phyloP scores from a whole-genome alignment of 2,329 filamentous ascomycete genomes.

The Emericellopsis atlantica region DNA sequence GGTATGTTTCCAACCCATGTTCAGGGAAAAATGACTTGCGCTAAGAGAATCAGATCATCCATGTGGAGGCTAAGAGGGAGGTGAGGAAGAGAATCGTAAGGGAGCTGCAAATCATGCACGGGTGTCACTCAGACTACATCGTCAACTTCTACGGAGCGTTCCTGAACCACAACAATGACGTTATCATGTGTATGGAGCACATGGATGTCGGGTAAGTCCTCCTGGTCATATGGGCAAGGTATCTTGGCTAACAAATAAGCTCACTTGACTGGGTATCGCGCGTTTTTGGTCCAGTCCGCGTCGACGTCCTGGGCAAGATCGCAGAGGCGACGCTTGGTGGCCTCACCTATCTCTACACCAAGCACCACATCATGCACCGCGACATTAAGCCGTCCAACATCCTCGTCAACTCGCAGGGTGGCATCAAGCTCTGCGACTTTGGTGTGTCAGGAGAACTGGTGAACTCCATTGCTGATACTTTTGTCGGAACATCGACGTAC shows the following conservation, averaged over 20 bases:
- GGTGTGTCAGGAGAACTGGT: conserved; percentile 97
- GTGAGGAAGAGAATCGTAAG: conserved; percentile 94
- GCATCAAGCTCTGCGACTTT: conserved; percentile 97
- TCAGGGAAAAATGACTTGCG: not conserved
- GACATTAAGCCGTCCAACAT: conserved; percentile 99
- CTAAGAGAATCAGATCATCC: conserved; percentile 62
- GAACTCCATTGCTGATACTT: conserved; percentile 96
- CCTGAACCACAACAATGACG: conserved; percentile 90
- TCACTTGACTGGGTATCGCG: conserved; percentile 88
- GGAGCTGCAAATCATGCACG: conserved; percentile 96
- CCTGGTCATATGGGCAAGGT: not conserved
- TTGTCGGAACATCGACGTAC: conserved; percentile 96
- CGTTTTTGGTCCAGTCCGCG: conserved; percentile 86
- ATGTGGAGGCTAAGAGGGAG: conserved; percentile 95
- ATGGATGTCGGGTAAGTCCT: conserved; percentile 74
- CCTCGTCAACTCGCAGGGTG: conserved; percentile 82
- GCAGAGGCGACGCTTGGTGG: conserved; percentile 90
- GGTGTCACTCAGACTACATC: conserved; percentile 93
- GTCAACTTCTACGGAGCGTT: conserved; percentile 98
- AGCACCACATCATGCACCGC: conserved; percentile 96
- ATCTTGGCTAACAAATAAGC: conserved; percentile 29
- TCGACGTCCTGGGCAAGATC: conserved; percentile 95
- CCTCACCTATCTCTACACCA: conserved; percentile 86
- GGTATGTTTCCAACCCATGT: conserved; percentile 13
- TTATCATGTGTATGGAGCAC: conserved; percentile 99